Base-by-base conservation (phyloP, 2,329 filamentous ascomycete species). In the Ascochyta lentis region DNA sequence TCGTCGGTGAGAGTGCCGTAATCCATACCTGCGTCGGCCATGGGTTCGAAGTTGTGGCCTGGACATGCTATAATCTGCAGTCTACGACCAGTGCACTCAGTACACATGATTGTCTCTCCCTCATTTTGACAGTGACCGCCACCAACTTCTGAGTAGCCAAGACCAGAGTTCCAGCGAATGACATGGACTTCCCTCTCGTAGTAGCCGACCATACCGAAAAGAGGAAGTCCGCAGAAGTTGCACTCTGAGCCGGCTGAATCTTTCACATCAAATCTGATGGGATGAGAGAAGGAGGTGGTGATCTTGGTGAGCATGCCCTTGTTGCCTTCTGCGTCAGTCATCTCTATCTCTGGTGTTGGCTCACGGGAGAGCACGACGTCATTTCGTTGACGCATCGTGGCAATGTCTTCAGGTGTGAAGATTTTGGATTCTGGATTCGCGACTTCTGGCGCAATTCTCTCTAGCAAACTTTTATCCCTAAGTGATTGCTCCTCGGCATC, bases 221-320 rank as follows among this genome's bases (percentile, higher is more conserved):
- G 47, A 12, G 76, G 71, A 13, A 77, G 64, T 3, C 71, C 57
- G 56, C 79, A 82, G 67, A 77, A 82, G 54, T 76, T 71, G 59
- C 79, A 82, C 23, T 59, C 53, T 2, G 38, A 24, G 4, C 56
- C 44, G 10, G 64, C 52, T 0, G 38, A 10, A 3, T 39, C 15
- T 2, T 16, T 0, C 6, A 34, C 37, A 23, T 63, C 53, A 50
- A 80, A 79, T 3, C 58, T 34, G 12, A 81, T 73, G 0, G 79
- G 78, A 43, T 80, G 77, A 0, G 77, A 71, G 44, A 78, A 76
- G 1, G 67, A 74, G 1, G 78, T 81, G 3, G 54, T 56, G 39
- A 80, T 73, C 27, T 63, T 70, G 7, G 61, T 69, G 15, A 70
- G 44, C 12, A 50, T 34, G 1, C 73, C 73, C 12, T 26, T 57